phyloP scores from a whole-genome alignment of 164 flowering plant species.

The Protea cynaroides region DNA sequence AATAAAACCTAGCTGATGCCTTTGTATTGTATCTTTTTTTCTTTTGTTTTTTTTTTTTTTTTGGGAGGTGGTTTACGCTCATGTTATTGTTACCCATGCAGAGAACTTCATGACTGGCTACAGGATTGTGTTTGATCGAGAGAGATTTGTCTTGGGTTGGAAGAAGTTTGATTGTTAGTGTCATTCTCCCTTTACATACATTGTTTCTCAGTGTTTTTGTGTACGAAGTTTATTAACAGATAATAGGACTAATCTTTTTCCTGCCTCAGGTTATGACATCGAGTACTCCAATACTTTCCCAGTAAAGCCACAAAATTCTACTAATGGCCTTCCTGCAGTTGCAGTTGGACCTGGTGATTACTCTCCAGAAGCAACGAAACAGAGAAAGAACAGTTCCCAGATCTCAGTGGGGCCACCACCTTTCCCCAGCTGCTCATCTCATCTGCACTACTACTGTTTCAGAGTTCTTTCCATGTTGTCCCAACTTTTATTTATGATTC shows the following conservation, averaged over 20 bases:
- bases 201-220: neutral
- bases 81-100: conserved; percentile 19
- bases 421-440: neutral
- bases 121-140: conserved; percentile 53
- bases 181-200: neutral
- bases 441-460: neutral
- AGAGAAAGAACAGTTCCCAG: conserved; percentile 13
- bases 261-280: conserved; percentile 32
- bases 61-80: neutral
- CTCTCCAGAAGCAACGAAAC: conserved; percentile 11
- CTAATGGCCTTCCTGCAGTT: conserved; percentile 30
- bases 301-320: conserved; percentile 13
- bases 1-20: no score
- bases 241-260: neutral
- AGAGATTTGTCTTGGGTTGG: conserved; percentile 53
- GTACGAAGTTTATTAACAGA: neutral
- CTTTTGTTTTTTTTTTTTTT: neutral
- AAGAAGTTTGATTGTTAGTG: conserved; percentile 48
- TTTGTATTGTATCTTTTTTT: no score
- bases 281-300: conserved; percentile 19
- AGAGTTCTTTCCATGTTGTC: conserved; percentile 1
- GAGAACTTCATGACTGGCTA: conserved; percentile 75
- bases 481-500: conserved; percentile 8
- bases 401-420: conserved; percentile 15
- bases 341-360: conserved; percentile 30